Evolutionary conservation across 306 rosid genomes (phyloP).

Genomic region (Oxytropis ochrocephala): DNA sequence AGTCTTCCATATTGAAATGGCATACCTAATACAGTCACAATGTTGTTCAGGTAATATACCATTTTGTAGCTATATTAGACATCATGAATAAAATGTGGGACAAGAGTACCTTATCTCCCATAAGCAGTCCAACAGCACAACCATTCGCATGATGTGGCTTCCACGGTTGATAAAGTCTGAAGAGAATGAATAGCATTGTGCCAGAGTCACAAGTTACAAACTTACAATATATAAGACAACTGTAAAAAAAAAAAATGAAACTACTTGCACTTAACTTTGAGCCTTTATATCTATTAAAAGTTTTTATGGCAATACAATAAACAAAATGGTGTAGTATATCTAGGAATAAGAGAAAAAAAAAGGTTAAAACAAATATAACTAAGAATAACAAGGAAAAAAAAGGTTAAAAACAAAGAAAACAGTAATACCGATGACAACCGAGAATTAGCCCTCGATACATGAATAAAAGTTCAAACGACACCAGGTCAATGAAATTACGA

Average conservation of each 20-base stretch:
- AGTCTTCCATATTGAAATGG: neutral
- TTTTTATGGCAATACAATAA: neutral
- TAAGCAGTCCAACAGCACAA: conserved; percentile 69
- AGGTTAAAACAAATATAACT: neutral
- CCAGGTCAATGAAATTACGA: neutral
- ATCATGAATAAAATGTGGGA: neutral
- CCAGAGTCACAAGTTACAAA: neutral
- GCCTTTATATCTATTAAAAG: neutral
- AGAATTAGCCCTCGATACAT: neutral
- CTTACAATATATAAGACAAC: neutral
- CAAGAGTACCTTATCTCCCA: conserved; percentile 64
- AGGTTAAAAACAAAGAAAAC: neutral
- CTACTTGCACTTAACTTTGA: neutral
- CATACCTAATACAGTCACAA: neutral
- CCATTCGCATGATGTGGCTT: conserved; percentile 49
- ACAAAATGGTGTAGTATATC: neutral
- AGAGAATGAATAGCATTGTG: conserved; percentile 21
- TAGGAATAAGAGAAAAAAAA: neutral
- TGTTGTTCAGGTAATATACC: neutral
- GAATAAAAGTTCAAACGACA: neutral
- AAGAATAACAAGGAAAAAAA: too few species aligned
- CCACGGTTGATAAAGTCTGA: conserved; percentile 81
- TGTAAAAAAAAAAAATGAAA: neutral
- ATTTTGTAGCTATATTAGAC: conserved; percentile 2
- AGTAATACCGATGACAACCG: neutral